Evolutionary conservation across 202 grass and related monocot species (phyloP).

Genomic region (Hordeum pubiflorum): DNA sequence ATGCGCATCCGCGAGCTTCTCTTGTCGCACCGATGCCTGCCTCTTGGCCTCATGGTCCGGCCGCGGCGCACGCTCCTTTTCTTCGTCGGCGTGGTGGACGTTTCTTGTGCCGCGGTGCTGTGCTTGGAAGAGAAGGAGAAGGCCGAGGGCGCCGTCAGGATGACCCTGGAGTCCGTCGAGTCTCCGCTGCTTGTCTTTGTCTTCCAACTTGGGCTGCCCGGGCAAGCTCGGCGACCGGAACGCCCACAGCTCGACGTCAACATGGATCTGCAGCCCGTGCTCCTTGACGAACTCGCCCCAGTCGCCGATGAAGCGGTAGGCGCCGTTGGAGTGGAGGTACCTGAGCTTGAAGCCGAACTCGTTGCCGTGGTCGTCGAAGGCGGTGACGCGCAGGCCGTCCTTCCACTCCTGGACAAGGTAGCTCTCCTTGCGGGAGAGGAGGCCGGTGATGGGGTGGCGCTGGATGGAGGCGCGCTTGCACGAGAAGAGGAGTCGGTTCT

Average conservation of each 20-base stretch:
- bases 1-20: too few species aligned
- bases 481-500: conserved; percentile 1
- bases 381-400: not conserved
- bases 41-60: too few species aligned
- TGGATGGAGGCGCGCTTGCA: not conserved
- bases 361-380: not conserved
- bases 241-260: not conserved
- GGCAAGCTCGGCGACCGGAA: not conserved
- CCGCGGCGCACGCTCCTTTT: too few species aligned
- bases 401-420: not conserved
- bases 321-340: conserved; percentile 19
- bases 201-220: not conserved
- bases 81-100: too few species aligned
- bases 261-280: not conserved
- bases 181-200: too few species aligned
- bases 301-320: not conserved
- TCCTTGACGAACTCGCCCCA: not conserved
- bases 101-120: too few species aligned
- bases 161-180: too few species aligned
- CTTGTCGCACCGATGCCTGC: too few species aligned
- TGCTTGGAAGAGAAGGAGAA: too few species aligned
- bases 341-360: not conserved
- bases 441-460: not conserved
- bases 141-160: too few species aligned
- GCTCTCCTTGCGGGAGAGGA: not conserved